phyloP scores from a whole-genome alignment of 257 asterid genomes.

The Anisodus tanguticus region DNA sequence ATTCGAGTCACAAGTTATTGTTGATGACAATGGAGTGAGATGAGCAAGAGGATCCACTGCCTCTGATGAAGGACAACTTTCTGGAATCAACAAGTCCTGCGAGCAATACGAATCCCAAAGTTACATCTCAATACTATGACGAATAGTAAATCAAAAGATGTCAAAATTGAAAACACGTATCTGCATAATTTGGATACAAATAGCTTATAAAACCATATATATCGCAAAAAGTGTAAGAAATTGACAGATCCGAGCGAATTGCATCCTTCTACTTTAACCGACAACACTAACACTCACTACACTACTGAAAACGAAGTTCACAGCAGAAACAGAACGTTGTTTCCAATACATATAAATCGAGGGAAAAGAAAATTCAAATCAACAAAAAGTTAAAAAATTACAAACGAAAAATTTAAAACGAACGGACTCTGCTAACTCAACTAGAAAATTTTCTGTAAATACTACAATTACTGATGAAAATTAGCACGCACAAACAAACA shows the following conservation, averaged over 20 bases:
- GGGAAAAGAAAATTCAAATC: not conserved
- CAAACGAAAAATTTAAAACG: not conserved
- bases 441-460: not conserved
- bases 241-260: not conserved
- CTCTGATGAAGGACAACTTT: not conserved
- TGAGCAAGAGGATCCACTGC: not conserved
- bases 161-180: not conserved
- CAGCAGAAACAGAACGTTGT: not conserved
- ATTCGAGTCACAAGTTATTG: conserved; percentile 19
- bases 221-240: not conserved
- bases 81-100: conserved; percentile 20
- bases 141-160: not conserved
- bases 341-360: not conserved
- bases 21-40: not conserved
- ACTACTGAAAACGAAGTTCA: not conserved
- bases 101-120: not conserved
- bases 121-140: not conserved
- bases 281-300: not conserved
- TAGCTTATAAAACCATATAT: not conserved
- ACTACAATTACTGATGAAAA: not conserved
- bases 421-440: not conserved
- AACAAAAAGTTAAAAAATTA: not conserved
- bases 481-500: not conserved
- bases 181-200: not conserved
- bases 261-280: not conserved